Conservation (phyloP, 352 stramenopile species). For the Globisporangium middletonii region DNA sequence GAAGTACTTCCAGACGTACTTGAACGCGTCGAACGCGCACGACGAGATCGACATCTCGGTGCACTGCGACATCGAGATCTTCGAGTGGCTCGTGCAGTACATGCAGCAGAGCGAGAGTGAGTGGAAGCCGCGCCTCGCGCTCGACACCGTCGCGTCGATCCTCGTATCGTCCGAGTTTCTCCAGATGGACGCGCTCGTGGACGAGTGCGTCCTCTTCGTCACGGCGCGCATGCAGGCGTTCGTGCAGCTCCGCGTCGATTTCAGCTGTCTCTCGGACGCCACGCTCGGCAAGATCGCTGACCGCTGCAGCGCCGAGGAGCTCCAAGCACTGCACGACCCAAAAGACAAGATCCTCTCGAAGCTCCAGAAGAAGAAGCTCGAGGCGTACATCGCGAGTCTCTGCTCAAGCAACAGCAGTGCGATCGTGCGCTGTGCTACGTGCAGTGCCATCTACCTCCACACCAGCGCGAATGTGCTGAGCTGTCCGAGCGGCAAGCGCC, state of each 20-base stretch:
- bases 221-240: constrained; percentile 68
- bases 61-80: constrained; percentile 90
- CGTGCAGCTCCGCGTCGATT: constrained; percentile 79
- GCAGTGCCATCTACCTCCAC: constrained; percentile 36
- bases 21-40: constrained; percentile 69
- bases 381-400: constrained; percentile 32
- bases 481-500: constrained; percentile 31
- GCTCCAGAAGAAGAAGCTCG: constrained; percentile 78
- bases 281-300: constrained; percentile 68
- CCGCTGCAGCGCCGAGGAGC: constrained; percentile 39
- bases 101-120: constrained; percentile 60
- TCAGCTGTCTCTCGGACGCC: constrained; percentile 75
- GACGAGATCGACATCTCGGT: constrained; percentile 92
- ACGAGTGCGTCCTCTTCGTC: constrained; percentile 83
- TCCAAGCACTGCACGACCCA: constrained; percentile 71
- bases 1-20: constrained; percentile 88
- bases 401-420: constrained; percentile 16
- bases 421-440: constrained; percentile 39
- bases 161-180: constrained; percentile 90
- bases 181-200: constrained; percentile 86
- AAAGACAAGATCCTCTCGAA: constrained; percentile 88
- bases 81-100: constrained; percentile 89
- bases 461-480: constrained; percentile 15
- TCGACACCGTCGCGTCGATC: constrained; percentile 83
- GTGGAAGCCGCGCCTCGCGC: constrained; percentile 34